These are phyloP conservation scores for Heritiera fomes DNA, from an alignment of 345 rosid genomes.

Conservation along the genomic window DNA sequence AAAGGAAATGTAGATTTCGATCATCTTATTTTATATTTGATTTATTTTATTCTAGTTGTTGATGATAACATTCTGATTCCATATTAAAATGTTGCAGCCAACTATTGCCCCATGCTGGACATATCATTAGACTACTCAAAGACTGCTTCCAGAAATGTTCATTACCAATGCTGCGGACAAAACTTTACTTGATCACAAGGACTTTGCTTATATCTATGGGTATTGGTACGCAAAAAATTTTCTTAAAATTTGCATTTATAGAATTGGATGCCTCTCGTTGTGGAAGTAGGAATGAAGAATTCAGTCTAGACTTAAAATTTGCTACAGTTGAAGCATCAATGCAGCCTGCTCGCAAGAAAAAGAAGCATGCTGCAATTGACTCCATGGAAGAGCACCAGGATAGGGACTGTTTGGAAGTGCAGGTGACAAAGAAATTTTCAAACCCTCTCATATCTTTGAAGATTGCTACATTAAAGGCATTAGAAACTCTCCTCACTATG, in stretches of 20 bases:
- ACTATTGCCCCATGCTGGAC: too few relatives aligned
- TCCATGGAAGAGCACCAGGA: not conserved
- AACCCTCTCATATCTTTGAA: not conserved
- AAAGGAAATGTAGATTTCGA: too few relatives aligned
- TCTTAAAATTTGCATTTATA: not conserved
- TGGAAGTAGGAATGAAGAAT: not conserved
- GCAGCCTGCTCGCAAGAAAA: constrained; percentile 10
- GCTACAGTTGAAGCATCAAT: not conserved
- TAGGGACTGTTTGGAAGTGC: not conserved
- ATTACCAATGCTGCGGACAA: too few relatives aligned
- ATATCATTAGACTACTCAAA: too few relatives aligned
- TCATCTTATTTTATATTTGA: too few relatives aligned
- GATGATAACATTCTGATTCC: too few relatives aligned
- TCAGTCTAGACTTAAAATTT: not conserved
- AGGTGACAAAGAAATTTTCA: not conserved
- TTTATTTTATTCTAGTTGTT: too few relatives aligned
- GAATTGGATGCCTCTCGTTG: constrained; percentile 8
- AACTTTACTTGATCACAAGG: constrained; percentile 5
- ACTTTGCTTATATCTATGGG: constrained; percentile 15
- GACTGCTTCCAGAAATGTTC: too few relatives aligned
- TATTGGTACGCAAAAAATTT: not conserved
- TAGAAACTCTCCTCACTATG: constrained; percentile 5
- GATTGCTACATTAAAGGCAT: constrained; percentile 6
- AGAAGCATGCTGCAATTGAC: not conserved
- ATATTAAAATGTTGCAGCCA: too few relatives aligned